Conservation (phyloP, 139 green algal species). For the Pycnococcus provasolii region DNA sequence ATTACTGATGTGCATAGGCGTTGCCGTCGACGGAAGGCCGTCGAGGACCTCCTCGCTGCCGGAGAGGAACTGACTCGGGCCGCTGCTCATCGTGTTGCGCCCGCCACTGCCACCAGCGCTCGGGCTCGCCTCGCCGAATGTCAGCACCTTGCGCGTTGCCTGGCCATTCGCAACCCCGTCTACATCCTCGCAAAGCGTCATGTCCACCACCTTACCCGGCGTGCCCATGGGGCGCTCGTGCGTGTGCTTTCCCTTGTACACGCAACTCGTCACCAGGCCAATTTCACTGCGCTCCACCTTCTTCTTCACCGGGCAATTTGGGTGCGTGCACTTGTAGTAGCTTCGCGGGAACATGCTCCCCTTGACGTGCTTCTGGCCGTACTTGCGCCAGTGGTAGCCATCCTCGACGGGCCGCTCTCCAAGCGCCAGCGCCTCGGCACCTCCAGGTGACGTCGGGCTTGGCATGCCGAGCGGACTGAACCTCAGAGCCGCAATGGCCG, state of each 20-base stretch:
- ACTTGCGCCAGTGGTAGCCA: slow-evolving; percentile 43
- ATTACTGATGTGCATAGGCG: too few relatives aligned
- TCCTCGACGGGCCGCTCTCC: slow-evolving; percentile 11
- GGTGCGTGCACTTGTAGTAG: slow-evolving; percentile 43
- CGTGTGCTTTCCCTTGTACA: slow-evolving; percentile 41
- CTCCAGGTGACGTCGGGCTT: too few relatives aligned
- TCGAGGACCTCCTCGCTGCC: too few relatives aligned
- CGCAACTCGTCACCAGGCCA: slow-evolving; percentile 12
- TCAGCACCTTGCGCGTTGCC: not conserved
- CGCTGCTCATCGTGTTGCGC: not conserved
- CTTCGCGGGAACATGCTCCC: slow-evolving; percentile 27
- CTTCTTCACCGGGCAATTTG: slow-evolving; percentile 35
- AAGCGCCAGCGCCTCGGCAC: too few relatives aligned
- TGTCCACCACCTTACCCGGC: not conserved
- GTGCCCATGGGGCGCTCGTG: slow-evolving; percentile 19
- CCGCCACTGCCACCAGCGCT: not conserved
- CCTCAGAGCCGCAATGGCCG: too few relatives aligned
- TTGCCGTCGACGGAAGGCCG: too few relatives aligned
- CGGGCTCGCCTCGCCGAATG: too few relatives aligned
- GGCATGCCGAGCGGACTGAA: too few relatives aligned
- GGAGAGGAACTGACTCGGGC: not conserved
- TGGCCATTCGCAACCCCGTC: not conserved
- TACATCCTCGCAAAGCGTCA: not conserved
- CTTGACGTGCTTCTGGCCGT: slow-evolving; percentile 45
- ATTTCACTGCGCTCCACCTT: slow-evolving; percentile 32